Conservation (phyloP, 371 early-diverging fungal genomes). For the Nematocida major region DNA sequence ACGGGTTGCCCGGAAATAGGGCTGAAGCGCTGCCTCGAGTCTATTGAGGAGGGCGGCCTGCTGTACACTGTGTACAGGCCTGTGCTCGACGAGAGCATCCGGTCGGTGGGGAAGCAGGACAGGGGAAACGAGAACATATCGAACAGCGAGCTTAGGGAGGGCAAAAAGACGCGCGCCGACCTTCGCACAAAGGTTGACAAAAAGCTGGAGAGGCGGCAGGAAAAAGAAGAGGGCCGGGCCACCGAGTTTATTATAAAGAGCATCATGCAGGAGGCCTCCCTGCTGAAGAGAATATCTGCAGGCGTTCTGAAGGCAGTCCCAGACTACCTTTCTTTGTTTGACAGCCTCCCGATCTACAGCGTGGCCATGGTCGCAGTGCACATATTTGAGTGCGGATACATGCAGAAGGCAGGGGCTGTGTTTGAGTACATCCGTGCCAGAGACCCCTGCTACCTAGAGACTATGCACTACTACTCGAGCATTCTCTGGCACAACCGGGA, state of each 20-base stretch:
- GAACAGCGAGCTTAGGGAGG: background rate
- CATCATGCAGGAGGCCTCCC: background rate
- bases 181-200: background rate
- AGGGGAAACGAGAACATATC: slow-evolving; percentile 19
- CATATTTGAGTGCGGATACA: slow-evolving; percentile 34
- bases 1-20: slow-evolving; percentile 46
- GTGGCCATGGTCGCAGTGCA: slow-evolving; percentile 3
- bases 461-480: slow-evolving; percentile 63
- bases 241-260: background rate
- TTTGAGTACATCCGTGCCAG: slow-evolving; percentile 56
- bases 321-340: background rate
- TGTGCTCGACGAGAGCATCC: slow-evolving; percentile 16
- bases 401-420: slow-evolving; percentile 17
- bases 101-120: background rate
- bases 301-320: background rate
- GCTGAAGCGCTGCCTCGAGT: slow-evolving; percentile 2
- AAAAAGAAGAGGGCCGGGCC: background rate
- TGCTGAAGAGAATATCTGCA: slow-evolving; percentile 5
- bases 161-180: background rate
- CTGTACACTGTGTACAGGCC: slow-evolving; percentile 18
- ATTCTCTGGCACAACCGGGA: slow-evolving; percentile 62
- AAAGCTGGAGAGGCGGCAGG: background rate
- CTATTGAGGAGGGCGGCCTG: background rate
- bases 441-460: slow-evolving; percentile 55
- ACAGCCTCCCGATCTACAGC: slow-evolving; percentile 2